Percentiles rank a stretch among this genome's conserved stretches.
phyloP scores from a whole-genome alignment of 495 filamentous ascomycete species.

The Xylaria telfairii region DNA sequence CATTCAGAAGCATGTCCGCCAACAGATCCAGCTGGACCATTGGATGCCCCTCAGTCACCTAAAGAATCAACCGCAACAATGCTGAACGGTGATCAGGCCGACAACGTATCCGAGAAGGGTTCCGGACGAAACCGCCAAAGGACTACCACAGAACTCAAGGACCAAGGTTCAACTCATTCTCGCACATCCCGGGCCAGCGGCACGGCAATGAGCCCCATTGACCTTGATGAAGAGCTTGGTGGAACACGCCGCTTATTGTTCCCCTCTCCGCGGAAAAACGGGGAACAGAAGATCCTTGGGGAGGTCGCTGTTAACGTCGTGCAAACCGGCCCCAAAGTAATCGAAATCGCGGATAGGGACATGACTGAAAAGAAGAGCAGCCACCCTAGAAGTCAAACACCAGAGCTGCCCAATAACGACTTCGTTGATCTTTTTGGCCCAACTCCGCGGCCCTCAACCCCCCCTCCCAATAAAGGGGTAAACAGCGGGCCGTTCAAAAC shows the following conservation, averaged over 20 bases:
- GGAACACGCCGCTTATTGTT: slow-evolving; percentile 81
- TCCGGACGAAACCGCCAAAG: slow-evolving; percentile 34
- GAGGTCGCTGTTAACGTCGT: slow-evolving; percentile 64
- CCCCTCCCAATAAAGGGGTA: slow-evolving; percentile 61
- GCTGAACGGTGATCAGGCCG: slow-evolving; percentile 32
- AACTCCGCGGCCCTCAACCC: slow-evolving; percentile 64
- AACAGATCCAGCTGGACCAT: slow-evolving; percentile 53
- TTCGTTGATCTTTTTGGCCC: slow-evolving; percentile 66
- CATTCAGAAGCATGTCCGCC: slow-evolving; percentile 58
- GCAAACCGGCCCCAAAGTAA: slow-evolving; percentile 46
- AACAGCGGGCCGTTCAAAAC: slow-evolving; percentile 59
- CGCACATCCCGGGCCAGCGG: slow-evolving; percentile 58
- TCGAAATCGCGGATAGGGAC: slow-evolving; percentile 37
- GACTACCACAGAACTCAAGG: slow-evolving; percentile 39
- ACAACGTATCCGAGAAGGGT: slow-evolving; percentile 38
- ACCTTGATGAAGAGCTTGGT: slow-evolving; percentile 66
- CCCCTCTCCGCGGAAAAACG: slow-evolving; percentile 68
- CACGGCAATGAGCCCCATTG: slow-evolving; percentile 68
- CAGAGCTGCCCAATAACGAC: slow-evolving; percentile 48
- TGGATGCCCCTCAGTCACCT: slow-evolving; percentile 31
- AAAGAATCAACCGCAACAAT: slow-evolving; percentile 30
- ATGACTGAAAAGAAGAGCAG: slow-evolving; percentile 50
- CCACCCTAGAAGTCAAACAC: slow-evolving; percentile 25
- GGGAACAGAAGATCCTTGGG: slow-evolving; percentile 63
- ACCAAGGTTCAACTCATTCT: slow-evolving; percentile 36